Evolutionary conservation across 345 rosid genomes (phyloP).

Genomic region (Tarenaya hassleriana): DNA sequence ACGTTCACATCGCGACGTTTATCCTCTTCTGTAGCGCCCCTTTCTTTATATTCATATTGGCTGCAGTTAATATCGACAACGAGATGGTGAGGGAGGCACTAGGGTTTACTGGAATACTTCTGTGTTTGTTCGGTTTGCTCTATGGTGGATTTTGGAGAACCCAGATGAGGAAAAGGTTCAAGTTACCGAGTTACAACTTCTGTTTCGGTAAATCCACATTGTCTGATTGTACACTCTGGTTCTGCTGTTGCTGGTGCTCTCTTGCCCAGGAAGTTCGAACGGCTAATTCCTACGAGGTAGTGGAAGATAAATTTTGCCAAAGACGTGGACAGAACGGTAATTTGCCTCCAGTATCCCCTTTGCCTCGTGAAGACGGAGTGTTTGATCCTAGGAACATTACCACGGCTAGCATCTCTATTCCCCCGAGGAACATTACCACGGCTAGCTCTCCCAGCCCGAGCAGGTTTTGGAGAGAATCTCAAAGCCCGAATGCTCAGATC

Average conservation of each 20-base stretch:
- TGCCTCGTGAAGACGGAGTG: slow-evolving; percentile 46
- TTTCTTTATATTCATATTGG: slow-evolving; percentile 84
- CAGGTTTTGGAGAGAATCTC: too few species aligned
- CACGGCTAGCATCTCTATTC: slow-evolving; percentile 25
- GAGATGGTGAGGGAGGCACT: slow-evolving; percentile 58
- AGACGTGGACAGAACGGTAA: too few species aligned
- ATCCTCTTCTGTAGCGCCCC: slow-evolving; percentile 85
- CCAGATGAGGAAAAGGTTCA: slow-evolving; percentile 79
- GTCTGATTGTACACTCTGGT: slow-evolving; percentile 75
- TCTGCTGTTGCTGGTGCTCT: slow-evolving; percentile 86
- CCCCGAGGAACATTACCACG: slow-evolving; percentile 26
- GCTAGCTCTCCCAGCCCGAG: too few species aligned
- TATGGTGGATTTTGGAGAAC: slow-evolving; percentile 98
- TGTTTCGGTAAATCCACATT: slow-evolving; percentile 50
- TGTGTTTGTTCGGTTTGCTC: slow-evolving; percentile 73
- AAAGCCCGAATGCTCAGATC: slow-evolving; percentile 43
- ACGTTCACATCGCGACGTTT: slow-evolving; percentile 86
- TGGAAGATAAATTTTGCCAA: slow-evolving; percentile 50
- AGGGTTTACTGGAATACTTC: slow-evolving; percentile 59
- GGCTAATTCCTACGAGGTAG: slow-evolving; percentile 58
- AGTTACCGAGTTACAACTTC: slow-evolving; percentile 65
- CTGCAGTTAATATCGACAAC: slow-evolving; percentile 67
- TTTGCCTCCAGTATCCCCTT: slow-evolving; percentile 33
- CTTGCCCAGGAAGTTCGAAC: slow-evolving; percentile 93
- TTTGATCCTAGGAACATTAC: slow-evolving; percentile 26